A percentile compares a stretch with the other conserved stretches of the same genome.
Evolutionary conservation across 148 eudicot genomes (phyloP).

Genomic region (Spergularia bocconei): DNA sequence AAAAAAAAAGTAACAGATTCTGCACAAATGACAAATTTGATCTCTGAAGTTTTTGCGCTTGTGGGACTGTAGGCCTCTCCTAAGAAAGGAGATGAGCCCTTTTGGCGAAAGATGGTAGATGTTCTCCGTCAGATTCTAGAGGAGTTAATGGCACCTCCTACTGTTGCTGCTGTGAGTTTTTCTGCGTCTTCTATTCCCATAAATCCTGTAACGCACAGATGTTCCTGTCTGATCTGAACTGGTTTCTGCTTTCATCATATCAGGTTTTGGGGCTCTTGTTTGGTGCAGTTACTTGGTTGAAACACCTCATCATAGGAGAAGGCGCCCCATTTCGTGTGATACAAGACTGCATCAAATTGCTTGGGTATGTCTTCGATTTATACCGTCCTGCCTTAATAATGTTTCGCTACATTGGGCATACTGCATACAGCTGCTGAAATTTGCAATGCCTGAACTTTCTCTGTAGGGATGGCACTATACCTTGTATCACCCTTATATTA

Average conservation of each 20-base stretch:
- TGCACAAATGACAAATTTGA: not conserved
- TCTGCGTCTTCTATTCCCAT: not conserved
- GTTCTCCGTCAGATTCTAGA: conserved; percentile 47
- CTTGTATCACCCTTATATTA: conserved; percentile 73
- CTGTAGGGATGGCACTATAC: conserved; percentile 65
- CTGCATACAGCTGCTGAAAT: not conserved
- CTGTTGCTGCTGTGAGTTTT: conserved; percentile 71
- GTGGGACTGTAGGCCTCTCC: conserved; percentile 26
- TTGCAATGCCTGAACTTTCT: not conserved
- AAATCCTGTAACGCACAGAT: not conserved
- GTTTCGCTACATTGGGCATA: not conserved
- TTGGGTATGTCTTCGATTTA: conserved; percentile 50
- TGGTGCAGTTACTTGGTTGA: conserved; percentile 65
- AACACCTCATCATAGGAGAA: conserved; percentile 62
- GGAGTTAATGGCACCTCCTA: conserved; percentile 80
- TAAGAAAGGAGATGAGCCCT: conserved; percentile 21
- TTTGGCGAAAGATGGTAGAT: conserved; percentile 30
- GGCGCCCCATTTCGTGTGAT: conserved; percentile 74
- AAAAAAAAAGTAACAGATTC: not conserved
- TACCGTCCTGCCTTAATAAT: not conserved
- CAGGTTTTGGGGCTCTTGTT: conserved; percentile 65
- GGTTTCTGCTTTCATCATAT: not conserved
- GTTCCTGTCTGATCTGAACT: not conserved
- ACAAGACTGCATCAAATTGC: conserved; percentile 61
- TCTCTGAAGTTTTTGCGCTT: conserved; percentile 2